phyloP scores from a whole-genome alignment of 2,329 filamentous ascomycete genomes.

The Samsoniella hepiali region DNA sequence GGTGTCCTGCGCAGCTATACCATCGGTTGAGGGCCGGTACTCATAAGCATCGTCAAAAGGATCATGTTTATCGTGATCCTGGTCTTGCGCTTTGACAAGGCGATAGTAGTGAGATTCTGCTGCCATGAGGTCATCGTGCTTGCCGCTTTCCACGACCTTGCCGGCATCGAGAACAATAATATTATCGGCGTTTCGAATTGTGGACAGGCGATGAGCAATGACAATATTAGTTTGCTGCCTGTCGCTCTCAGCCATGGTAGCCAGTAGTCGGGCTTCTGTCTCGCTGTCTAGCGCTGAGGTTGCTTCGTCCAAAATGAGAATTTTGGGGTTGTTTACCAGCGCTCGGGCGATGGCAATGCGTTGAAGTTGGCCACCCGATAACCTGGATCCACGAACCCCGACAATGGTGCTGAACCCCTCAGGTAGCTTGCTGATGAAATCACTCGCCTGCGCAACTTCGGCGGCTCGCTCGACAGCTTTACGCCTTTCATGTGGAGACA shows the following conservation, averaged over 20 bases:
- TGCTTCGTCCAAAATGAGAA: conserved; percentile 2
- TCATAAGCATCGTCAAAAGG: not conserved
- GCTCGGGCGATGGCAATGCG: conserved; percentile 1
- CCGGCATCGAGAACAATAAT: not conserved
- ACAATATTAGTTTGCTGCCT: not conserved
- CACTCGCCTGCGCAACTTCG: not conserved
- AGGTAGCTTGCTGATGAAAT: not conserved
- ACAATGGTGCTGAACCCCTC: not conserved
- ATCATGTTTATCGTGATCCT: not conserved
- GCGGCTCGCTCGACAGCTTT: not conserved
- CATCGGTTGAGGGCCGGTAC: not conserved
- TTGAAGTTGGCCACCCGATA: not conserved
- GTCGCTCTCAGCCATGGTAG: not conserved
- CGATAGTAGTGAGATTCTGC: not conserved
- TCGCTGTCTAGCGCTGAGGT: not conserved
- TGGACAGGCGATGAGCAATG: not conserved
- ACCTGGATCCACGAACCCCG: not conserved
- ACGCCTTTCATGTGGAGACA: not conserved
- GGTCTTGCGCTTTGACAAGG: not conserved
- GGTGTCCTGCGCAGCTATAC: not conserved
- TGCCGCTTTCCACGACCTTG: not conserved
- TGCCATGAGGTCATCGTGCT: not conserved
- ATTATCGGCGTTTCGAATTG: not conserved
- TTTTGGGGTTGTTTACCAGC: not conserved
- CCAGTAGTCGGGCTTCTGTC: not conserved